Evolutionary conservation across 805 yeast genomes (phyloP).

Genomic region (Zygoascus tannicola): DNA sequence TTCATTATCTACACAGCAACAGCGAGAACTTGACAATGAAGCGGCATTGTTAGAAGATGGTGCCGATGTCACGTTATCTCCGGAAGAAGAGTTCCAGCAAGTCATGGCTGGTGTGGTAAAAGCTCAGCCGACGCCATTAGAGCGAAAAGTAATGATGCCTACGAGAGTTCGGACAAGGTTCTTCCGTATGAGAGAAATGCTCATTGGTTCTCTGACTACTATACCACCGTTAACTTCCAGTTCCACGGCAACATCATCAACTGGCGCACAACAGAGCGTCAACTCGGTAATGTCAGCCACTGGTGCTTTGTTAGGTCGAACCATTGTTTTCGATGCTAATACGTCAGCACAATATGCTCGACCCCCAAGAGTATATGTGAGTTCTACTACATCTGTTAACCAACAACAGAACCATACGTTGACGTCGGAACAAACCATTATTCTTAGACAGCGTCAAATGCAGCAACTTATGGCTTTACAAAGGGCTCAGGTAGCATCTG

Average conservation of each 20-base stretch:
- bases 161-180: constrained; percentile 58
- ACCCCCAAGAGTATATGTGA: constrained; percentile 23
- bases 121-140: constrained; percentile 73
- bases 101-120: constrained; percentile 77
- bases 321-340: constrained; percentile 25
- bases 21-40: constrained; percentile 26
- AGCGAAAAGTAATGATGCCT: constrained; percentile 57
- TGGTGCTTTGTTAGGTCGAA: constrained; percentile 27
- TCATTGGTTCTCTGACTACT: constrained; percentile 65
- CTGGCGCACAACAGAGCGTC: constrained; percentile 11
- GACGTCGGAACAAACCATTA: constrained; percentile 6
- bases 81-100: constrained; percentile 84
- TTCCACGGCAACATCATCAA: constrained; percentile 27
- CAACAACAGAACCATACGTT: constrained; percentile 2
- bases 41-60: constrained; percentile 19
- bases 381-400: constrained; percentile 8
- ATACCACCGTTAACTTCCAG: constrained; percentile 42
- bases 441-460: constrained; percentile 12
- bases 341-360: constrained; percentile 22
- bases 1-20: constrained; percentile 30
- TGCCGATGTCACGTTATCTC: constrained; percentile 43
- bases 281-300: constrained; percentile 25
- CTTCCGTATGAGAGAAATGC: constrained; percentile 78
- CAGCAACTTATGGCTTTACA: constrained; percentile 3
- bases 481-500: background rate